Evolutionary conservation across 805 yeast species (phyloP), one percentile per base, ranked within the genome.

Genomic region (Maudiozyma barnettii): DNA sequence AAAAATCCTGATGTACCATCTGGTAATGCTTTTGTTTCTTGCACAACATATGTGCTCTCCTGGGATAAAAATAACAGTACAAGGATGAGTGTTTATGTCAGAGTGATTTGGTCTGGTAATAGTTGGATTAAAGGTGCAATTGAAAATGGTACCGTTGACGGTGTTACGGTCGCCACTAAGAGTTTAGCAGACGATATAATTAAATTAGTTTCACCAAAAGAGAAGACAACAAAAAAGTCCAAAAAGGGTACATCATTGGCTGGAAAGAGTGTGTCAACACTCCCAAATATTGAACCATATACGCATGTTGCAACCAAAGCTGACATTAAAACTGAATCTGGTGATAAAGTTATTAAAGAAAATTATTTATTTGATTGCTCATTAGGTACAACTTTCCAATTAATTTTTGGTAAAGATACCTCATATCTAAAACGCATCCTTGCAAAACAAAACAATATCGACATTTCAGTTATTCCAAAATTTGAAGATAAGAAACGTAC

Each of bases 1-100:
- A 75, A 72, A 43, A 81, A 88, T 0, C 95, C 93, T 0, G 93
- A 84, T 66, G 87, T 84, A n/a, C 95, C 95, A 0, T 79, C 84
- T 31, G 93, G 95, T 7, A 74, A 71, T 52, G 70, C 83, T 0
- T 85, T 85, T 54, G 71, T 73, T 42, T 83, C 82, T 3, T 70
- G 73, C 45, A 81, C 93, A 1, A 69, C 72, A 26, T 72, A 75
- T 33, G 73, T 73, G 54, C 63, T 83, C 6, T 70, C 78, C 10
- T 84, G 95, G 93, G 84, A 74, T 4, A 69, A 67, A 2, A 71
- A 73, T 44, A 81, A 81, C 58, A 49, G 63, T 8, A 82, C 90
- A 0, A 68, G 67, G 22, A 35, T 83, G 5, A 66, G 68, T 21
- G 76, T 81, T 14, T 72, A 76, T 30, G 80, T 82, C 2, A 65